Conservation (phyloP, 345 rosid species). For the Noccaea caerulescens region DNA sequence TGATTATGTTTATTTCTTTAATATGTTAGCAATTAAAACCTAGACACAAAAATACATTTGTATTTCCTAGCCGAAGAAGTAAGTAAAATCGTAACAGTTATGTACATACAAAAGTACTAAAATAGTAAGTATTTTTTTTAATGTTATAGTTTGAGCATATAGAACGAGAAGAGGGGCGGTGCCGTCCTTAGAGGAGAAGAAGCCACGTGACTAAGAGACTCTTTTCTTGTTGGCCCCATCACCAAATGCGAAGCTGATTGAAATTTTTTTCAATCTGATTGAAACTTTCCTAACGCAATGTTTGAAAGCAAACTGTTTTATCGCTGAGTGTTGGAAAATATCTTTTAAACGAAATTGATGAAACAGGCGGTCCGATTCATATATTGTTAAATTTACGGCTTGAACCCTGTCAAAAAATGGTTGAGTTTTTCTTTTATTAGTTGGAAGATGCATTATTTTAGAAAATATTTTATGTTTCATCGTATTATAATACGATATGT, state of each 20-base stretch:
- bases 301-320: background rate
- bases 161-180: conserved; percentile 41
- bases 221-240: conserved; percentile 35
- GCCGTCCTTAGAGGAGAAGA: conserved; percentile 42
- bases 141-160: background rate
- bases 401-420: too few species aligned
- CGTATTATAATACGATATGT: too few species aligned
- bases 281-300: background rate
- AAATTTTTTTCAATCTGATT: background rate
- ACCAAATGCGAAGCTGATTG: conserved; percentile 17
- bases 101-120: background rate
- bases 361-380: too few species aligned
- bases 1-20: background rate
- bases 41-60: background rate
- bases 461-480: too few species aligned
- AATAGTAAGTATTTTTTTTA: background rate
- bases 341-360: too few species aligned
- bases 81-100: background rate
- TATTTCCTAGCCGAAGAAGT: background rate
- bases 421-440: too few species aligned
- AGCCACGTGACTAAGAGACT: conserved; percentile 35
- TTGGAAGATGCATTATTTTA: too few species aligned
- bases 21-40: background rate
- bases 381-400: too few species aligned
- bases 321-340: background rate